Evolutionary conservation across 257 asterid genomes (phyloP), one percentile per base, ranked within the genome.

Genomic region (Solanum appendiculatum): DNA sequence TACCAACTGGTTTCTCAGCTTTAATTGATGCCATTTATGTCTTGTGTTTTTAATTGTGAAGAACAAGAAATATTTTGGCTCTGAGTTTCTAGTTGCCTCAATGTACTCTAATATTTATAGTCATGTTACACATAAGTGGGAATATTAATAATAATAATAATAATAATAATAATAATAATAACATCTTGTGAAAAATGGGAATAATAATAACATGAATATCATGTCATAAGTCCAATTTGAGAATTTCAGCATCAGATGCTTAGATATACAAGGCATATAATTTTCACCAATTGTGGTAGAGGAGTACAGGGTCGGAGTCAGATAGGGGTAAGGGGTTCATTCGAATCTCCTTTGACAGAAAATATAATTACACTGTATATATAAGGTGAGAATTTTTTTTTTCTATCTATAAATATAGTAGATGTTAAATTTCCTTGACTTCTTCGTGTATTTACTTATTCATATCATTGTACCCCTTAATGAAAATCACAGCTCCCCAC

Each of bases 1-100:
- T 48, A 10, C 84, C 89, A 87, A 58, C 86, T 27, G 88, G 89
- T 90, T 90, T 88, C 82, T 87, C 91, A 44, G 82, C 72, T 87
- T 91, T 89, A 34, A 74, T 78, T 87, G 92, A 88, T 86, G 91
- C 87, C 92, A 78, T 78, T 27, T 72, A 10, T 72, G 9, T 70
- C 27, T 78, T 6, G 51, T 31, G 7, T 69, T 7, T 42, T 73
- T 60, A 58, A 58, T 60, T 60, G 27, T 23, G 68, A 58, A 58
- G 29, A 58, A 58, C 14, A 60, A 60, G 31, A 23, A 60, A 60
- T 60, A 9, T 60, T 60, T n/a, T 60, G 10, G n/a, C 15, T 40
- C 14, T 77, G n/a, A 42, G 37, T 40, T 75, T 40, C 4, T 12
- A 77, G 60, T 27, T 25, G 37, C 15, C 20, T 78, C 15, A 44